Base-by-base conservation (phyloP, 2,329 filamentous ascomycete genomes). In the Colletotrichum incanum region DNA sequence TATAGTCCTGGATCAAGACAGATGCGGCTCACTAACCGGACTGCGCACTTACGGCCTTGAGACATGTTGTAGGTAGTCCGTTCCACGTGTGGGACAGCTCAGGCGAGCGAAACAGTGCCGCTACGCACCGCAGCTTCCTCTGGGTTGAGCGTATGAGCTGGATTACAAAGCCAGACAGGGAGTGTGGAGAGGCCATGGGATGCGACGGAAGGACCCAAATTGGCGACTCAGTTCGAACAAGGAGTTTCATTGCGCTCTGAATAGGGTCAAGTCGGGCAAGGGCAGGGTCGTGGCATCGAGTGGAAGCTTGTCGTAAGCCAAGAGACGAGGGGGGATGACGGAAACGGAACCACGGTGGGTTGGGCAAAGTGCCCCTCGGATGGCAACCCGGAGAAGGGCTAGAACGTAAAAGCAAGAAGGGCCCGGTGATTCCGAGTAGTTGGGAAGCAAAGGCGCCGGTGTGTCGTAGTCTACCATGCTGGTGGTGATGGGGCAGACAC, bases 261-360 rank as follows among this genome's bases (percentile, higher is more conserved):
- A 67, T 45, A 60, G 39, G 58, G n/a, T 12, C 20, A 28, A 43
- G 18, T 56, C 28, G 37, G n/a, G 23, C 20, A 23, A 26, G 18
- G 39, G n/a, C 37, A 59, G 58, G 39, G 59, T 59, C 56, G 18
- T 23, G 69, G 52, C 45, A 64, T 52, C 45, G 45, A 50, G 58
- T 23, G 43, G 61, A 71, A 65, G 70, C 70, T 62, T 73, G 66
- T 61, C 55, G 41, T 43, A 28, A 23, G 67, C 66, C 59, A 70
- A 70, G 65, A 31, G 56, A 58, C 8, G 20, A 49, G 3, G 12
- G 12, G n/a, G 18, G 34, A 37, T 43, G 37, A 12, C 8, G 34
- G 23, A 16, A 47, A 18, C 9, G 8, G 23, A 14, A 14, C 14
- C 23, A 28, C 9, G n/a, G 12, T 18, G 11, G 28, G 28, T 16